A percentile compares a stretch with the other conserved stretches of the same genome.
These are phyloP conservation scores for Saturnispora serradocipensis DNA, from an alignment of 805 yeast genomes.

Conservation along the genomic window DNA sequence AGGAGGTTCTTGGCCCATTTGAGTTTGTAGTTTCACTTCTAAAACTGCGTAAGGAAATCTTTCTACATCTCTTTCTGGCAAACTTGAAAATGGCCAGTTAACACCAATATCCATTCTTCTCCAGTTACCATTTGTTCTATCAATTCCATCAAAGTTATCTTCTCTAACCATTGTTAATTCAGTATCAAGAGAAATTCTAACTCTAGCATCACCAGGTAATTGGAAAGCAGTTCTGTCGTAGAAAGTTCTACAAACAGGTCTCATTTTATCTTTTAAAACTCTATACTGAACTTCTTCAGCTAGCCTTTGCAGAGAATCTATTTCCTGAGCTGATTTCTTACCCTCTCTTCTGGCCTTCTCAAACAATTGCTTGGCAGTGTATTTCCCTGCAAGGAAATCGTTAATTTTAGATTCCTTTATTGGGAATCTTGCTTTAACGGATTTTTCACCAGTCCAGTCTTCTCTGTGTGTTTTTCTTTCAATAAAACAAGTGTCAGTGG, in stretches of 20 bases:
- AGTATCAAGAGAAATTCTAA: conserved; percentile 94
- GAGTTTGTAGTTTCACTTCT: conserved; percentile 96
- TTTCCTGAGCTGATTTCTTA: conserved; percentile 76
- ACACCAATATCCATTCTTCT: conserved; percentile 98
- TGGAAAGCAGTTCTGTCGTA: conserved; percentile 98
- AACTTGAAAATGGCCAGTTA: conserved; percentile 86
- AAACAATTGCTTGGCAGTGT: conserved; percentile 81
- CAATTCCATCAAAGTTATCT: conserved; percentile 89
- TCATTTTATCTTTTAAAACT: conserved; percentile 67
- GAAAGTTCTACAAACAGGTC: conserved; percentile 94
- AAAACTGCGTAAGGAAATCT: conserved; percentile 96
- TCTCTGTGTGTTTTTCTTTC: conserved; percentile 98
- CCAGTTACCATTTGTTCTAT: conserved; percentile 91
- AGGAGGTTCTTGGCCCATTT: conserved; percentile 98
- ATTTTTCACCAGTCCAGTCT: conserved; percentile 99
- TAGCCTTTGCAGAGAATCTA: conserved; percentile 83
- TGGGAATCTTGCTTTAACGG: conserved; percentile 95
- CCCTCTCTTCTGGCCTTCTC: conserved; percentile 91
- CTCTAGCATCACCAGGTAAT: conserved; percentile 98
- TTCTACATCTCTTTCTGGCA: conserved; percentile 77
- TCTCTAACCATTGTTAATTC: conserved; percentile 97
- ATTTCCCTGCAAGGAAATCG: conserved; percentile 71
- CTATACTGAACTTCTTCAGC: conserved; percentile 92
- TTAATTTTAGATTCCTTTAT: conserved; percentile 87
- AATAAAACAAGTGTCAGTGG: conserved; percentile 81